These are phyloP conservation scores for Aureobasidium namibiae DNA, from an alignment of 2,329 filamentous ascomycete genomes.

Conservation along the genomic window DNA sequence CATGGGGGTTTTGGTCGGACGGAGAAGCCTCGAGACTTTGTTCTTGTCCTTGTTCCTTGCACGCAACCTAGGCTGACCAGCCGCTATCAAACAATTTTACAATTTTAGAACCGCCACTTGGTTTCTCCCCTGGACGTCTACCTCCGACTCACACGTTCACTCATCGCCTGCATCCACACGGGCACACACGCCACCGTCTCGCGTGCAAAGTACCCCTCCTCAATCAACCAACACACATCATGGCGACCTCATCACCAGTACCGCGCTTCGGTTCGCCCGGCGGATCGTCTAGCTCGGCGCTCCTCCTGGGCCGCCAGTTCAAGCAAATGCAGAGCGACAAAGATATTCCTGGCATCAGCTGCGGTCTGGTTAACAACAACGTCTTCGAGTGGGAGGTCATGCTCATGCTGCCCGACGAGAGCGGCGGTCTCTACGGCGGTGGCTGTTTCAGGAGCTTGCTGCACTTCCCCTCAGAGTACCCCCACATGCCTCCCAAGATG, in stretches of 20 bases:
- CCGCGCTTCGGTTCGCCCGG: conserved; percentile 7
- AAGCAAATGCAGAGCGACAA: conserved; percentile 90
- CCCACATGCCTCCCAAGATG: conserved; percentile 78
- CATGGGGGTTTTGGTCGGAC: background rate
- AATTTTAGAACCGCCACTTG: background rate
- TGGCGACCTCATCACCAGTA: conserved; percentile 7
- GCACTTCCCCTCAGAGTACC: conserved; percentile 77
- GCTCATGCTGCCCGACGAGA: conserved; percentile 91
- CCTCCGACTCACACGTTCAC: background rate
- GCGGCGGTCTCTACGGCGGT: conserved; percentile 37
- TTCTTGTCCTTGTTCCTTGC: background rate
- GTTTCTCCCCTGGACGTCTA: background rate
- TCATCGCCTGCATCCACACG: background rate
- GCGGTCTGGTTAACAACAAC: conserved; percentile 75
- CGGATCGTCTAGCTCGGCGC: conserved; percentile 49
- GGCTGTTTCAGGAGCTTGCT: conserved; percentile 86
- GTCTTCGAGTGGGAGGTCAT: conserved; percentile 98
- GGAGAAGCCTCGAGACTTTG: background rate
- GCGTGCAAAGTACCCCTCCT: background rate
- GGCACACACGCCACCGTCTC: background rate
- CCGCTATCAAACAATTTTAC: background rate
- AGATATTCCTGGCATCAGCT: conserved; percentile 90
- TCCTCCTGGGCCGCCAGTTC: conserved; percentile 74
- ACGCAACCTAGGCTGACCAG: background rate
- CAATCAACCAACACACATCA: background rate